Conservation (phyloP, 2,329 filamentous ascomycete genomes). For the Ophiosphaerella herpotricha region DNA sequence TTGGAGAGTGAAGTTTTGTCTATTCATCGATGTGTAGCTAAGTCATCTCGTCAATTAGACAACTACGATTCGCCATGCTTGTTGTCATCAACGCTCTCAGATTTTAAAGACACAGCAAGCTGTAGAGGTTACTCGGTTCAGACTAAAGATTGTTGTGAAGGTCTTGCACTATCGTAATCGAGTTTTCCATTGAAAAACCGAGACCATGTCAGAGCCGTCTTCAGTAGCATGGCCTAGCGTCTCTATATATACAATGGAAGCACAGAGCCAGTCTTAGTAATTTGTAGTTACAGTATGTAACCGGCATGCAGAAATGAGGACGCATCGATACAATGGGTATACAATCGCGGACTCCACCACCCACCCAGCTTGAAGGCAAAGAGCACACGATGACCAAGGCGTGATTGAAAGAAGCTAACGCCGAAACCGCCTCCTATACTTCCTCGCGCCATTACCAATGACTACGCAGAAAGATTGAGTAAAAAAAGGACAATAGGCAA, state of each 20-base stretch:
- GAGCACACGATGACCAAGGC: slow-evolving; percentile 10
- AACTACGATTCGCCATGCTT: too few species aligned
- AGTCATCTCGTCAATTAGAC: too few species aligned
- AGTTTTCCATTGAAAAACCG: slow-evolving; percentile 2
- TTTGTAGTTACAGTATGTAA: slow-evolving; percentile 11
- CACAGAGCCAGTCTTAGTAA: slow-evolving; percentile 17
- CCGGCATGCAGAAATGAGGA: slow-evolving; percentile 15
- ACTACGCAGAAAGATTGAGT: too few species aligned
- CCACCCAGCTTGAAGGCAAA: slow-evolving; percentile 19
- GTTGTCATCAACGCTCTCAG: too few species aligned
- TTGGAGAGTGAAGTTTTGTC: too few species aligned
- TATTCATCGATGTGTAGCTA: too few species aligned
- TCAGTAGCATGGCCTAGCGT: background rate
- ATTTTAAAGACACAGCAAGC: too few species aligned
- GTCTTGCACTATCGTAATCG: too few species aligned
- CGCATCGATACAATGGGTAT: slow-evolving; percentile 40
- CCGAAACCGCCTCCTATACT: slow-evolving; percentile 8
- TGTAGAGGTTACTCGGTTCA: too few species aligned
- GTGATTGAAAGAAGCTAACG: slow-evolving; percentile 16
- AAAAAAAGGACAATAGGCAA: too few species aligned
- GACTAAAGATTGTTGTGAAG: too few species aligned
- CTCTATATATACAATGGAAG: slow-evolving; percentile 7
- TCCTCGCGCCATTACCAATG: background rate
- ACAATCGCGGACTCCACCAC: slow-evolving; percentile 33
- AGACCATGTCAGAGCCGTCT: background rate